These are phyloP conservation scores for Domatiomyces catenatus DNA, from an alignment of 2,329 filamentous ascomycete genomes.

Conservation along the genomic window DNA sequence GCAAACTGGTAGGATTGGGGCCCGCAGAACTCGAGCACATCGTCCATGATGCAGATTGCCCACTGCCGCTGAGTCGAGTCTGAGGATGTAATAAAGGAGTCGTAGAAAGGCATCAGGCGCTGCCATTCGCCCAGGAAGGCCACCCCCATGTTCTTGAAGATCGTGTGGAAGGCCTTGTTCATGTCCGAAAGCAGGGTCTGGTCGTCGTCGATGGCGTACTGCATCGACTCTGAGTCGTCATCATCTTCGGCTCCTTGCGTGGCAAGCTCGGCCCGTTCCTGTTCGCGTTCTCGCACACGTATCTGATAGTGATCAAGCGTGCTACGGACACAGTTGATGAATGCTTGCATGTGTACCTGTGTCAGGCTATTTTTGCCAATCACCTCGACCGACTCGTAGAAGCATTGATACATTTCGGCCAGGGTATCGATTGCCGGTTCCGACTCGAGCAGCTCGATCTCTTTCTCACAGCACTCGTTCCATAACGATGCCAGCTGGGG, in stretches of 20 bases:
- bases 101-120: slow-evolving; percentile 67
- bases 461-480: slow-evolving; percentile 71
- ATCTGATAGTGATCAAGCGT: slow-evolving; percentile 86
- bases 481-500: slow-evolving; percentile 69
- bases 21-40: slow-evolving; percentile 93
- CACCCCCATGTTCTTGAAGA: slow-evolving; percentile 90
- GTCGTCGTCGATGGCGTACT: slow-evolving; percentile 91
- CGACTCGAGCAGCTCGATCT: slow-evolving; percentile 81
- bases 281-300: slow-evolving; percentile 66
- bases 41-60: slow-evolving; percentile 98
- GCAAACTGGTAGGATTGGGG: slow-evolving; percentile 75
- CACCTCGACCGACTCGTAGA: slow-evolving; percentile 95
- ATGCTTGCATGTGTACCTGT: slow-evolving; percentile 63
- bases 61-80: slow-evolving; percentile 92
- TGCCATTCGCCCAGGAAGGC: slow-evolving; percentile 82
- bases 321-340: slow-evolving; percentile 72
- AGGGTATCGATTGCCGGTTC: slow-evolving; percentile 93
- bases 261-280: slow-evolving; percentile 69
- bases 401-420: slow-evolving; percentile 98
- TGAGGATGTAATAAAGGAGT: slow-evolving; percentile 54
- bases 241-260: slow-evolving; percentile 83
- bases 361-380: slow-evolving; percentile 72
- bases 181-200: slow-evolving; percentile 94
- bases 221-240: slow-evolving; percentile 70
- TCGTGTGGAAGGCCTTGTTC: slow-evolving; percentile 99